phyloP scores from a whole-genome alignment of 108 stramenopile species.

The Nitzschia sp. region DNA sequence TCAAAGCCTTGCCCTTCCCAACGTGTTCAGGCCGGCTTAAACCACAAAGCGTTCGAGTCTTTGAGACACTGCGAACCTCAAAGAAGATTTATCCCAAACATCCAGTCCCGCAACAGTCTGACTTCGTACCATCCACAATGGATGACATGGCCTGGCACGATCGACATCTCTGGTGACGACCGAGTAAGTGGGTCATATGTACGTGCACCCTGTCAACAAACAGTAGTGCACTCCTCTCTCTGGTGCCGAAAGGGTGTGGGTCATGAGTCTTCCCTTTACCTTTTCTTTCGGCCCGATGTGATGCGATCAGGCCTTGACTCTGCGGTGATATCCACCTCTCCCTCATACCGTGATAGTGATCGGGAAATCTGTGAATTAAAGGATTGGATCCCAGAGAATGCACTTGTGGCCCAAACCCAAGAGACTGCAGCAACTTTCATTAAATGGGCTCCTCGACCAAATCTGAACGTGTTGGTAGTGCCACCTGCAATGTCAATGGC shows the following conservation, averaged over 20 bases:
- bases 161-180: conserved; percentile 38
- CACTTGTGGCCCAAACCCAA: conserved; percentile 19
- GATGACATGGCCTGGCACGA: conserved; percentile 60
- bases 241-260: conserved; percentile 43
- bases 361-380: conserved; percentile 44
- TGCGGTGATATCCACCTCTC: conserved; percentile 54
- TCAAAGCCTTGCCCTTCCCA: conserved; percentile 18
- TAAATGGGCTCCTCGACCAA: conserved; percentile 27
- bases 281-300: conserved; percentile 59
- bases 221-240: conserved; percentile 56
- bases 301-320: conserved; percentile 51
- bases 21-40: conserved; percentile 21
- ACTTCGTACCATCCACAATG: conserved; percentile 44
- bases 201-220: conserved; percentile 45
- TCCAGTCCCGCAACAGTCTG: conserved; percentile 40
- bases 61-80: conserved; percentile 21
- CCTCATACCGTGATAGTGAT: conserved; percentile 28
- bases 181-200: conserved; percentile 39
- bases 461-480: conserved; percentile 32
- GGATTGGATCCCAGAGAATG: conserved; percentile 71
- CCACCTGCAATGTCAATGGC: conserved; percentile 28
- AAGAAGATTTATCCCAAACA: conserved; percentile 21
- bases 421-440: conserved; percentile 38
- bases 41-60: conserved; percentile 14
- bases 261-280: conserved; percentile 35